Base-by-base conservation (phyloP, 225 moss, liverwort and hornwort genomes). In the Physcomitrium patens region DNA sequence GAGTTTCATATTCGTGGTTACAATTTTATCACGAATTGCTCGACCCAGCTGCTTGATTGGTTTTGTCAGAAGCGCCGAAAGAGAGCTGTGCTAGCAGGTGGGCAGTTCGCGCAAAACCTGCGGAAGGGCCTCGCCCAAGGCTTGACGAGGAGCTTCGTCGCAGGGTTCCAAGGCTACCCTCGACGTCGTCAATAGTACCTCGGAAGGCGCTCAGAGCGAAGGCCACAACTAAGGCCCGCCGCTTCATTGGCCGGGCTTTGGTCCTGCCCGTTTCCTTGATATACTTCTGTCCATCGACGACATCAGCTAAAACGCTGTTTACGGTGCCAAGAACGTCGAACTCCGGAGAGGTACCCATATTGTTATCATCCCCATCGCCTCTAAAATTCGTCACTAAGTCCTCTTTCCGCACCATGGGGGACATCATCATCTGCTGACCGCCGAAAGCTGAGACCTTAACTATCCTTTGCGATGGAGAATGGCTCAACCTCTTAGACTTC, bases 211-310 rank as follows among this genome's bases (percentile, higher is more conserved):
- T 24, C 15, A 87, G 44, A 52, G 79, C 81, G 16, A 84, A 44
- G 22, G 79, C 77, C 3, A 84, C 79, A 10, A 87, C 84, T 44
- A 87, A 49, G 56, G 60, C 74, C 10, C 87, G 87, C 3, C 87
- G 79, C 70, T 77, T 87, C 82, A 87, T 81, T 10, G 87, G 79
- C 9, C 77, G 76, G 8, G 77, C 47, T 59, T 74, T 79, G 41
- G 84, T 82, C 48, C 79, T 23, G 11, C 81, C 84, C 7, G 75
- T 84, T 76, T 84, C 84, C 73, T 79, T 79, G 5, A 64, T 57
- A 11, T 63, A 84, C 7, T 61, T 45, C 68, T 87, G 87, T 4
- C 60, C 81, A 60, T 87, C 87, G 0, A 87, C 82, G 3, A 87
- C 16, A 2, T 87, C 84, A 8, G 81, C 75, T 63, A 87, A 22